Base-by-base conservation (phyloP, 345 rosid genomes). In the Trapa bicornis region DNA sequence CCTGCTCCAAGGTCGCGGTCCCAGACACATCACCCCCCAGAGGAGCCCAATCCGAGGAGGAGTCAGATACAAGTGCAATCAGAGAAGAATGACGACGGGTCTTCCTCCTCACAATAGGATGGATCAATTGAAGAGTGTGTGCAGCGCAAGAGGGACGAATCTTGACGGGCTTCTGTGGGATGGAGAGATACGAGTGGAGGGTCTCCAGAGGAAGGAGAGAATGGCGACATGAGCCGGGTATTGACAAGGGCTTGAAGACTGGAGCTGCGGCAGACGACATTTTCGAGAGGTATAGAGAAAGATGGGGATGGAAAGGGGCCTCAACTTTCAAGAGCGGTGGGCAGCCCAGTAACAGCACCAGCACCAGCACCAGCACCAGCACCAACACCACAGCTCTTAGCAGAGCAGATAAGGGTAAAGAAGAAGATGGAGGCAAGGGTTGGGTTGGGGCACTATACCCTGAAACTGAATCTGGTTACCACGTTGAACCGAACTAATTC, bases 21-120 rank as follows among this genome's bases (percentile, higher is more conserved):
- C 72, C 70, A 35, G 74, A 60, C 67, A 72, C 72, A 77, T 84
- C 91, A 64, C 72, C 91, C 45, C 74, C 82, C 50, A 74, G 74
- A 37, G 74, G 73, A 47, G 75, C 74, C 84, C 87, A 84, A 41
- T 75, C 91, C 64, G 68, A 81, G 68, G 29, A 22, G 29, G 91
- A 79, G 83, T 87, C 80, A 63, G 86, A 75, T 1, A 84, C 87
- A 37, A 78, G 85, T 68, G 88, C 56, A 35, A 81, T 68, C 39
- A 83, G 64, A 14, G 79, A 67, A 15, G 87, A 69, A n/a, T 72
- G 29, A 22, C 29, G 66, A 65, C 73, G 80, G 81, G 75, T 72
- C 74, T 22, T 22, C 29, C 29, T 22, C 43, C 7, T 41, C 43
- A 71, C 85, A 64, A 77, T 80, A 7, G 87, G 70, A 64, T 38